A percentile compares a stretch with the other conserved stretches of the same genome.
These are phyloP conservation scores for Epichloe gansuensis DNA, from an alignment of 2,329 filamentous ascomycete genomes.

Conservation along the genomic window DNA sequence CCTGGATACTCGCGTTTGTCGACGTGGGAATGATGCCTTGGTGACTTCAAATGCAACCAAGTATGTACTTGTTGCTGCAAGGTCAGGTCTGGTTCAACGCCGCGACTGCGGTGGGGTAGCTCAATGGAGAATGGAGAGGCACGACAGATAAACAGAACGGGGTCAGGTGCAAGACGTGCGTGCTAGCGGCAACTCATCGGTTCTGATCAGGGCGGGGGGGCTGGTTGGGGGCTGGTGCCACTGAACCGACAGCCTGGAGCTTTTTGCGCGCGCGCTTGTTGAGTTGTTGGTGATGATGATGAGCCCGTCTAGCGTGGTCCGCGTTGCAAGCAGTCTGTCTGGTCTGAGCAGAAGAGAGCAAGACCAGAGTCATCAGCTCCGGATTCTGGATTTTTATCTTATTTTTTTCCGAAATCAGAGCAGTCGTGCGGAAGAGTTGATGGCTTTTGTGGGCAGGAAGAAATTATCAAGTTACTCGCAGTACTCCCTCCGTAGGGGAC, in stretches of 20 bases:
- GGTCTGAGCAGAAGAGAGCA: too few relatives aligned
- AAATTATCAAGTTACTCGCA: not conserved
- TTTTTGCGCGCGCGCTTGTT: too few relatives aligned
- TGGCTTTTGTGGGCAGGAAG: not conserved
- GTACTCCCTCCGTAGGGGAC: not conserved
- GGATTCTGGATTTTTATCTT: not conserved
- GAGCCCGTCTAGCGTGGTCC: too few relatives aligned
- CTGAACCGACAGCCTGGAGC: too few relatives aligned
- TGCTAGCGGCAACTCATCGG: too few relatives aligned
- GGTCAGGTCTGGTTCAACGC: slow-evolving; percentile 4
- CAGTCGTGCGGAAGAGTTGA: not conserved
- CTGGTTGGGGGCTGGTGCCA: too few relatives aligned
- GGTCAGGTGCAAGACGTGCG: slow-evolving; percentile 16
- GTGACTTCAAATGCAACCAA: not conserved
- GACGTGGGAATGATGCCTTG: slow-evolving; percentile 3
- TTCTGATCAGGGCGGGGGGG: too few relatives aligned
- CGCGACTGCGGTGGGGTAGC: slow-evolving; percentile 14
- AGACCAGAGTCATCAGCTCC: too few relatives aligned
- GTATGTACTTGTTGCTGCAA: slow-evolving; percentile 1
- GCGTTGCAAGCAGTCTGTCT: too few relatives aligned
- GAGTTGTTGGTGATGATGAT: too few relatives aligned
- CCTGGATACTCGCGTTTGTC: slow-evolving; percentile 5
- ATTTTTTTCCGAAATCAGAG: not conserved
- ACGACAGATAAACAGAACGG: slow-evolving; percentile 10
- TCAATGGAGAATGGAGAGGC: slow-evolving; percentile 5